Evolutionary conservation across 495 filamentous ascomycete species (phyloP).

Genomic region (Aspergillus funiculosus): DNA sequence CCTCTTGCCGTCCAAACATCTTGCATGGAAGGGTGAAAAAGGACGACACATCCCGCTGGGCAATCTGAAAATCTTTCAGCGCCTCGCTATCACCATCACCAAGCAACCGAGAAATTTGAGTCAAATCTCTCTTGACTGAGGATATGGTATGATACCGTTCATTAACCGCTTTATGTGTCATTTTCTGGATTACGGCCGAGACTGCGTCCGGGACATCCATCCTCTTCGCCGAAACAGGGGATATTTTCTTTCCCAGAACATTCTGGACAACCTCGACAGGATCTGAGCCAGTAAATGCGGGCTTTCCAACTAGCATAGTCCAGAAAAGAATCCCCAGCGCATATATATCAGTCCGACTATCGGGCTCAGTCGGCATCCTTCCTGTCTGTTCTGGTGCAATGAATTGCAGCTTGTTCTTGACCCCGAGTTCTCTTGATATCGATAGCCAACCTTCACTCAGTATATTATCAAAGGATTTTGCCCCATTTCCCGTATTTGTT

Average conservation of each 20-base stretch:
- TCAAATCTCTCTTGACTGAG: conserved; percentile 71
- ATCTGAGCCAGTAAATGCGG: conserved; percentile 68
- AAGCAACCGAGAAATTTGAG: conserved; percentile 61
- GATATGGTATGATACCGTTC: conserved; percentile 82
- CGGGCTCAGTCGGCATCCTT: conserved; percentile 80
- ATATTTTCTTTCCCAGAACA: conserved; percentile 69
- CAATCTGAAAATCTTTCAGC: conserved; percentile 65
- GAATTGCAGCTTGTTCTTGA: conserved; percentile 77
- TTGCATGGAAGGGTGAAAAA: conserved; percentile 74
- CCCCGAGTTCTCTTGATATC: conserved; percentile 69
- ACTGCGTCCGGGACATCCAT: conserved; percentile 77
- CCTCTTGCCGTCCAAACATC: conserved; percentile 74
- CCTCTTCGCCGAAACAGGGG: conserved; percentile 64
- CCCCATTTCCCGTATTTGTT: conserved; percentile 75
- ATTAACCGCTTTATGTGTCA: conserved; percentile 77
- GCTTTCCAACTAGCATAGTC: conserved; percentile 71
- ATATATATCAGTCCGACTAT: conserved; percentile 86
- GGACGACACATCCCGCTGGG: conserved; percentile 71
- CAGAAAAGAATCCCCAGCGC: conserved; percentile 82
- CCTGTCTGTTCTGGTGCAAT: conserved; percentile 92
- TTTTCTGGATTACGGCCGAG: conserved; percentile 76
- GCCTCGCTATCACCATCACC: conserved; percentile 65
- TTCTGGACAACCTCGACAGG: conserved; percentile 85
- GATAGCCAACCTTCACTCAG: conserved; percentile 79
- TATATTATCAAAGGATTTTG: conserved; percentile 81